Base-by-base conservation (phyloP, 768 basidiomycete genomes). In the Kwoniella europaea region DNA sequence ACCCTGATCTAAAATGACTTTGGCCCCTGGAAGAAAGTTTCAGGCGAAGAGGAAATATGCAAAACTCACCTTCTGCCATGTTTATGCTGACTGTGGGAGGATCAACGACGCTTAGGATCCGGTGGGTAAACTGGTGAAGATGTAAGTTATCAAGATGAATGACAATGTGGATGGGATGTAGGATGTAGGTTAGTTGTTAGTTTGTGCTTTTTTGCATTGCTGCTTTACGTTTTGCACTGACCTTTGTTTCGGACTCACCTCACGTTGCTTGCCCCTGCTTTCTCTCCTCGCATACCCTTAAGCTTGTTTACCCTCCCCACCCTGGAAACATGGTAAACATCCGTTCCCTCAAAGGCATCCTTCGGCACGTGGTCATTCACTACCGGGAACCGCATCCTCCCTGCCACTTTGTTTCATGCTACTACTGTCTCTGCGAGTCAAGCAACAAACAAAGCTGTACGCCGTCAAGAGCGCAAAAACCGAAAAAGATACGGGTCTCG, bases 401-500 rank as follows among this genome's bases (percentile, higher is more conserved):
- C 35, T 35, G 35, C 35, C 35, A 35, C 35, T 35, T 5, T 35
- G 35, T 35, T 7, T 35, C 6, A 35, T 35, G 35, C 35, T 35
- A 1, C 35, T 35, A 1, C 27, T 27, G 2, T 27, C 27, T 35
- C 35, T 35, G 35, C 35, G 1, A 9, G 35, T 35, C 35, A 35
- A 35, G 35, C 35, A 35, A 35, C 35, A 9, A 35, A 6, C 35
- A 35, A 35, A 35, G 35, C 6, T 9, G 35, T 35, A 35, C 35
- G 6, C 35, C 7, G 35, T 35, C 35, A 6, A 35, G 46, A 50
- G 54, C 54, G 18, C 18, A 56, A 20, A 27, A 60, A 35, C 44
- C 16, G 61, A 52, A 52, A 35, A 50, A 65, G 20, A 65, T 20
- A 68, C 60, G 67, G 67, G 67, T 68, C 67, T 68, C 67, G 67